phyloP scores from a whole-genome alignment of 2,329 filamentous ascomycete species.

The Ophiostoma ips region DNA sequence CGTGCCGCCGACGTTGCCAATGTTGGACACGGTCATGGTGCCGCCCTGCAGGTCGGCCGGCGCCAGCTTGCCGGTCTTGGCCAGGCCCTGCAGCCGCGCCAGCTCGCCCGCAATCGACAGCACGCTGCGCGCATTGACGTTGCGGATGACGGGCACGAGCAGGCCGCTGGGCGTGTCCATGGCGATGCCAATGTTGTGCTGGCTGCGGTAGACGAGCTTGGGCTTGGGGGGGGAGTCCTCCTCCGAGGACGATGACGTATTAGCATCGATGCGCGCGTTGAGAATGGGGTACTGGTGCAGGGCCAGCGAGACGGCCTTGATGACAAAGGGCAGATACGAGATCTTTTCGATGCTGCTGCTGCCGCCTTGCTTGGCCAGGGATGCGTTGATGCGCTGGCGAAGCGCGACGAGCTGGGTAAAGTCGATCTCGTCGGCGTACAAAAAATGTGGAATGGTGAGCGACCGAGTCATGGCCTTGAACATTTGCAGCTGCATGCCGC shows the following conservation, averaged over 20 bases:
- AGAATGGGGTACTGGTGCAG: conserved; percentile 72
- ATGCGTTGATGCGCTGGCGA: conserved; percentile 59
- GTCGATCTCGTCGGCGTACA: conserved; percentile 84
- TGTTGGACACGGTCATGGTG: conserved; percentile 93
- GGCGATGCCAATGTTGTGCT: conserved; percentile 91
- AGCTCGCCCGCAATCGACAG: conserved; percentile 67
- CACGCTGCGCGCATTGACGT: conserved; percentile 66
- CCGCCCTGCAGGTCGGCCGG: conserved; percentile 67
- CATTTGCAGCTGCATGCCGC: conserved; percentile 78
- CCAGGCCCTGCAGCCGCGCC: conserved; percentile 56
- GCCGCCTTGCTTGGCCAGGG: conserved; percentile 25
- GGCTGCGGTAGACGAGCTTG: conserved; percentile 59
- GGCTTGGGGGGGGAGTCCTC: conserved; percentile 43
- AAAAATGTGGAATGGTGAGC: conserved; percentile 82
- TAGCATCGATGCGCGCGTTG: conserved; percentile 66
- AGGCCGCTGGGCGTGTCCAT: conserved; percentile 87
- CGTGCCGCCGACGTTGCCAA: conserved; percentile 85
- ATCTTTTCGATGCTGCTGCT: conserved; percentile 40
- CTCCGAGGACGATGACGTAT: too few relatives aligned
- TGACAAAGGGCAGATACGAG: conserved; percentile 84
- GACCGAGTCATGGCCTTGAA: conserved; percentile 96
- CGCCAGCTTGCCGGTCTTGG: conserved; percentile 58
- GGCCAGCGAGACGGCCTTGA: conserved; percentile 86
- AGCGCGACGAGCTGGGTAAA: conserved; percentile 61
- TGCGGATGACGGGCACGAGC: conserved; percentile 79